phyloP scores from a whole-genome alignment of 148 eudicot genomes.

The Euryodendron excelsum region DNA sequence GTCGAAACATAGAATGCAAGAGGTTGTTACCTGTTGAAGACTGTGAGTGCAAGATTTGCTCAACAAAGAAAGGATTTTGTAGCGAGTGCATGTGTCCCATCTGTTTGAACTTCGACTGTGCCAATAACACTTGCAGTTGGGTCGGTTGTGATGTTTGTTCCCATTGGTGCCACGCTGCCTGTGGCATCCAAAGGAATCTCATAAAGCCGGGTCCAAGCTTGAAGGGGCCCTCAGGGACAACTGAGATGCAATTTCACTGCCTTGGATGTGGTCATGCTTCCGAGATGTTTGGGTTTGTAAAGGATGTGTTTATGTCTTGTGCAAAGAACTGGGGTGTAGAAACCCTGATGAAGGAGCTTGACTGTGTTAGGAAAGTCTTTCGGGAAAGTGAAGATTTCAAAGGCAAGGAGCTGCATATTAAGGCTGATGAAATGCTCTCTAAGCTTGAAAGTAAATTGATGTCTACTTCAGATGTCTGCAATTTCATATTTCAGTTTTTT shows the following conservation, averaged over 20 bases:
- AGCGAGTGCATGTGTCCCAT: slow-evolving; percentile 87
- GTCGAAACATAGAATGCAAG: slow-evolving; percentile 69
- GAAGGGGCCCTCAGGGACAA: slow-evolving; percentile 56
- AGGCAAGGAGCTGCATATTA: slow-evolving; percentile 60
- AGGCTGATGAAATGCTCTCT: slow-evolving; percentile 56
- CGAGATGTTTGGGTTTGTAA: slow-evolving; percentile 86
- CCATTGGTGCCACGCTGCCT: slow-evolving; percentile 86
- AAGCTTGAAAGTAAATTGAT: slow-evolving; percentile 55
- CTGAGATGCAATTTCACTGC: slow-evolving; percentile 80
- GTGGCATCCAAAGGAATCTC: slow-evolving; percentile 60
- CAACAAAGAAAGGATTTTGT: slow-evolving; percentile 74
- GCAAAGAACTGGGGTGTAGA: slow-evolving; percentile 68
- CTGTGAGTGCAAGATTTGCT: slow-evolving; percentile 89
- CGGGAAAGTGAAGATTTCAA: slow-evolving; percentile 65
- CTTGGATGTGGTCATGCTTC: slow-evolving; percentile 81
- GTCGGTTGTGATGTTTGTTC: slow-evolving; percentile 86
- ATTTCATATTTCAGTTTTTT: slow-evolving; percentile 57
- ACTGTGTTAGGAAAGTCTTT: slow-evolving; percentile 65
- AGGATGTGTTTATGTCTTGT: slow-evolving; percentile 65
- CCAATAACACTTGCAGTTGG: slow-evolving; percentile 85
- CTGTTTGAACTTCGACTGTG: slow-evolving; percentile 73
- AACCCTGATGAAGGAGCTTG: slow-evolving; percentile 70
- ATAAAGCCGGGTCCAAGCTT: slow-evolving; percentile 63
- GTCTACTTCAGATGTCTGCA: slow-evolving; percentile 68
- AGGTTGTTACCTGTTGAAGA: slow-evolving; percentile 70